Base-by-base conservation (phyloP, 441 rosid genomes). In the Gossypium gossypioides region DNA sequence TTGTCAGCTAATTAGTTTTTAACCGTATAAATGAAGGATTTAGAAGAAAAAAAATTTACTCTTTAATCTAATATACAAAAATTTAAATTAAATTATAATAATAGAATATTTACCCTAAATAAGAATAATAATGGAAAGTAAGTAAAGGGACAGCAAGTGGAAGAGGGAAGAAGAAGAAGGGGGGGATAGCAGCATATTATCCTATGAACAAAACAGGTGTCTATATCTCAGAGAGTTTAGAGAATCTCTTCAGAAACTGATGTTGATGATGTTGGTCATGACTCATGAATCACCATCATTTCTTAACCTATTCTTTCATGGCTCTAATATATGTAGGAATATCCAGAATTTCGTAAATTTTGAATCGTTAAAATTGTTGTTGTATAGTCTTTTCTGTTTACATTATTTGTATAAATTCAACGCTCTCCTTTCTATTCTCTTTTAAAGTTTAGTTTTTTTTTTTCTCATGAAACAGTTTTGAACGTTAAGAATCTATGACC, bases 141-240 rank as follows among this genome's bases (percentile, higher is more conserved):
- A 48, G 29, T 25, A 25, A 25, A 25, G 29, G 0, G 29, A 3
- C 4, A 25, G 29, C 29, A 25, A 25, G 52, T n/a, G 52, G 18
- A 48, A 13, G 0, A 27, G 32, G 32, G 1, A 3, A 27, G 6
- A 27, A 27, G 32, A 25, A 25, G 29, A 25, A 25, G 3, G 4
- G 4, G 4, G 5, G 15, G 3, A 9, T 22, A 0, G 42, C 19
- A 9, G n/a, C 55, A 32, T 55, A n/a, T 56, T 69, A 29, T 67
- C 78, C 73, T 3, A 4, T 16, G 76, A 74, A 71, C 15, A 74
- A 66, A 62, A 63, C 65, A 63, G 10, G 74, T 77, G 74, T 68
- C 21, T 42, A 40, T 59, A 27, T 27, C 16, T 29, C 48, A 15
- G 6, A 52, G 71, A 22, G 71, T 22, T 18, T 0, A 56, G 64